These are phyloP conservation scores for Plasmodium inui DNA, from an alignment of 169 alveolate genomes.

Conservation along the genomic window DNA sequence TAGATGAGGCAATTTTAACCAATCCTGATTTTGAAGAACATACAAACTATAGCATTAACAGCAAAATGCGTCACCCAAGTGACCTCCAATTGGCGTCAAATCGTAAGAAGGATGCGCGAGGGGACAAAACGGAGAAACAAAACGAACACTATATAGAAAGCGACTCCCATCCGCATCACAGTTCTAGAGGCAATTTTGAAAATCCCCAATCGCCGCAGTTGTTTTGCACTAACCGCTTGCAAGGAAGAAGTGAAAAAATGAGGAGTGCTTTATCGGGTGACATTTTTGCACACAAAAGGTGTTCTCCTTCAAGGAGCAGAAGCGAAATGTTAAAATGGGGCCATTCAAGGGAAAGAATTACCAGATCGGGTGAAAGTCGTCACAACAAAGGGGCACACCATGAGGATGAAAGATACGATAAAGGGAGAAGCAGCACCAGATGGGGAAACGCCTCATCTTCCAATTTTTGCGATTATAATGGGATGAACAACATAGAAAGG, in stretches of 20 bases:
- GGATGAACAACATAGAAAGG: neutral
- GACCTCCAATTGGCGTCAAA: neutral
- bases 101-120: neutral
- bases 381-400: neutral
- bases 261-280: neutral
- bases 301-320: neutral
- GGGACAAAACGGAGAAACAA: neutral
- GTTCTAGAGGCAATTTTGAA: neutral
- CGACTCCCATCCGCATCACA: neutral
- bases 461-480: neutral
- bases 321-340: neutral
- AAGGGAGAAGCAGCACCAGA: neutral
- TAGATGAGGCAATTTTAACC: neutral
- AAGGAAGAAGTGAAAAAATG: neutral
- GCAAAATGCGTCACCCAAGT: neutral
- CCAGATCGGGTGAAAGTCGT: neutral
- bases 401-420: neutral
- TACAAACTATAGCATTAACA: neutral
- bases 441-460: neutral
- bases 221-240: neutral
- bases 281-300: neutral
- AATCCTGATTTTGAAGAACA: neutral
- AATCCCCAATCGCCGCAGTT: neutral
- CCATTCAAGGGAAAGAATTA: neutral
- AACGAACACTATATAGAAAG: neutral